Conservation (phyloP, 495 filamentous ascomycete genomes). For the Xylaria curta region DNA sequence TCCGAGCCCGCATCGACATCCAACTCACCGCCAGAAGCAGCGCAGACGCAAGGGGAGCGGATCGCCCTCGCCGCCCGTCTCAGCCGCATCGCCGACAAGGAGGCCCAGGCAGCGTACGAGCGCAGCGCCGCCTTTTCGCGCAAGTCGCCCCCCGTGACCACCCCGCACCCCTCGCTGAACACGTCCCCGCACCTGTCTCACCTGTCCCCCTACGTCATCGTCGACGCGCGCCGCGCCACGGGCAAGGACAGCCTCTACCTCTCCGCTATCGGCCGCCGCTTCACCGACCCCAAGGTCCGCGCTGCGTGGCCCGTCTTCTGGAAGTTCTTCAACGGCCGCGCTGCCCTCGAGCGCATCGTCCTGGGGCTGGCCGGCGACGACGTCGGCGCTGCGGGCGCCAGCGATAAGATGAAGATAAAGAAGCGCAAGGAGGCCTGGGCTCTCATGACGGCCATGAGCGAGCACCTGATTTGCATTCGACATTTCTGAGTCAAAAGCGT, state of each 20-base stretch:
- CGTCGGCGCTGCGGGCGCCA: background rate
- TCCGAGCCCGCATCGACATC: constrained; percentile 30
- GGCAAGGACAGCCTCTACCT: constrained; percentile 75
- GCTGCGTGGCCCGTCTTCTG: constrained; percentile 62
- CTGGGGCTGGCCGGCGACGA: constrained; percentile 48
- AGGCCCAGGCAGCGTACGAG: constrained; percentile 53
- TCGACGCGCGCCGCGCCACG: constrained; percentile 61
- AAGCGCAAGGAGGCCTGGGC: constrained; percentile 83
- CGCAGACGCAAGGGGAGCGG: constrained; percentile 47
- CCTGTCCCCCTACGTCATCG: constrained; percentile 57
- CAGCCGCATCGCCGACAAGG: constrained; percentile 54
- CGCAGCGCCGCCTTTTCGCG: constrained; percentile 55
- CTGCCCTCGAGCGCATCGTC: constrained; percentile 86
- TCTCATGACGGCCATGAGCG: constrained; percentile 67
- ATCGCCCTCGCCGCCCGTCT: constrained; percentile 60
- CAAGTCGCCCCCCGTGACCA: constrained; percentile 49
- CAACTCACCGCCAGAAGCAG: constrained; percentile 15
- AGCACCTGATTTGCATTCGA: constrained; percentile 59
- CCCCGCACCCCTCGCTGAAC: constrained; percentile 56
- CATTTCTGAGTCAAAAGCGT: constrained; percentile 58
- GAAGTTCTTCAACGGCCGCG: constrained; percentile 86
- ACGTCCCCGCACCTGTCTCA: constrained; percentile 52
- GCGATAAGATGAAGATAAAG: constrained; percentile 64
- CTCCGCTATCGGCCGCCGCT: constrained; percentile 68
- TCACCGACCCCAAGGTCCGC: constrained; percentile 55